Evolutionary conservation across 805 yeast species (phyloP), one percentile per base, ranked within the genome.

Genomic region (Ogataea thermomethanolica): DNA sequence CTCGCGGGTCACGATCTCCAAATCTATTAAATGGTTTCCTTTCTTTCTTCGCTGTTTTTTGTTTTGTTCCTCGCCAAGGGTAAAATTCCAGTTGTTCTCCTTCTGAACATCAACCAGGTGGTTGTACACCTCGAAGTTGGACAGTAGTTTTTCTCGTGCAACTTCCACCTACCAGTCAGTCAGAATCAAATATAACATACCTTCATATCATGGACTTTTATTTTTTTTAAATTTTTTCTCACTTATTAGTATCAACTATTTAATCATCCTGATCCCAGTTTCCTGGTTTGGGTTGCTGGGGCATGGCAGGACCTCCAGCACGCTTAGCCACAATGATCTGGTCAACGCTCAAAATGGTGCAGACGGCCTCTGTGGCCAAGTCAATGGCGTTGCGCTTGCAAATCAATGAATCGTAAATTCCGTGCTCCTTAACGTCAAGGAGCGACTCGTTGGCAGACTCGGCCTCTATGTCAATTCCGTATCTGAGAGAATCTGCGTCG

Each of bases 241-340:
- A 15, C n/a, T 34, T 14, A 21, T 25, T 26, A 25, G 13, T 28
- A 29, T 40, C 25, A 39, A 20, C 23, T 31, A 24, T 28, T 33
- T 44, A 88, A 66, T 90, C 96, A 45, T 76, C 96, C 65, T 83
- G 93, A 59, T 89, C 97, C 97, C 97, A 89, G 69, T 88, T 89
- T 46, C 96, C 96, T 33, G 93, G 91, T 64, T 79, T 80, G 52
- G 82, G 83, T 59, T 85, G 95, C 54, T 73, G 69, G 25, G 96
- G 96, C 76, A 89, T 81, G 24, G 71, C 81, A 35, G 99, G 99
- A 15, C 99, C 99, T 50, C 99, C 99, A 2, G 98, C 97, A 62
- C 96, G 80, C 77, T 91, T 91, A 32, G 99, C 98, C 93, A 91
- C 93, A 61, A 91, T 93, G 56, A 91, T 91, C 73, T 91, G 98